Evolutionary conservation across 1,284 basidiomycete species (phyloP).

Genomic region (Apiotrichum akiyoshidainum): DNA sequence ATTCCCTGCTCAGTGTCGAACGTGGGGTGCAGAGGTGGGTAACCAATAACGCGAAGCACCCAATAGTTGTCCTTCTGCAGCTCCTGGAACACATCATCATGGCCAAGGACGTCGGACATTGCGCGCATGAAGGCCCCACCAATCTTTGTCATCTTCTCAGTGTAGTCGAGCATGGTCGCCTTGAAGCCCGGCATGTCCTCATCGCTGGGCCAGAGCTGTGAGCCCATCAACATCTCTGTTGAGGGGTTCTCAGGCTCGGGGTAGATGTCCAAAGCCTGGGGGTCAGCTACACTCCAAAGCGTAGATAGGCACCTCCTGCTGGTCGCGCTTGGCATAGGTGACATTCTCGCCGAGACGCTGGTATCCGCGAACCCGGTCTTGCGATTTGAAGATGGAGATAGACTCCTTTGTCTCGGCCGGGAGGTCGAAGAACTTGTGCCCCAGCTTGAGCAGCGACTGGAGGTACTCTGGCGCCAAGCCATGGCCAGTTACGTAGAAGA

Average conservation of each 20-base stretch:
- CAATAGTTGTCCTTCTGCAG: conserved; percentile 6
- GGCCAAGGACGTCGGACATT: neutral
- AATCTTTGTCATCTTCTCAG: conserved; percentile 25
- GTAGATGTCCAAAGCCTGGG: neutral
- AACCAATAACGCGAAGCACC: conserved; percentile 6
- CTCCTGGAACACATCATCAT: conserved; percentile 1
- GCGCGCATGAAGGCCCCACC: neutral
- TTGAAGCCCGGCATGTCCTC: conserved; percentile 17
- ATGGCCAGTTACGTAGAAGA: conserved; percentile 34
- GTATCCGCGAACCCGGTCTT: conserved; percentile 8
- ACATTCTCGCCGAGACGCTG: neutral
- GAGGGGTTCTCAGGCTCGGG: conserved; percentile 13
- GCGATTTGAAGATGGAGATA: conserved; percentile 29
- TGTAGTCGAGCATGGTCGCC: conserved; percentile 25
- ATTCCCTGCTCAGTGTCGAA: conserved; percentile 1
- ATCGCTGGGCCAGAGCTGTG: conserved; percentile 28
- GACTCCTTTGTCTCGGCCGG: conserved; percentile 25
- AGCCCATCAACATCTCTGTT: conserved; percentile 22
- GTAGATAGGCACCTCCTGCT: neutral
- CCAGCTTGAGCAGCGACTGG: conserved; percentile 23
- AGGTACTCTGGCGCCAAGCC: conserved; percentile 23
- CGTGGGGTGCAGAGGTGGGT: neutral
- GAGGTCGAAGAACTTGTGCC: conserved; percentile 30
- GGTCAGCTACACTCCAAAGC: neutral
- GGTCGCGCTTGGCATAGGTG: conserved; percentile 2